Evolutionary conservation across 2,329 filamentous ascomycete genomes (phyloP), one percentile per base, ranked within the genome.

Genomic region (Dactylellina sp.): DNA sequence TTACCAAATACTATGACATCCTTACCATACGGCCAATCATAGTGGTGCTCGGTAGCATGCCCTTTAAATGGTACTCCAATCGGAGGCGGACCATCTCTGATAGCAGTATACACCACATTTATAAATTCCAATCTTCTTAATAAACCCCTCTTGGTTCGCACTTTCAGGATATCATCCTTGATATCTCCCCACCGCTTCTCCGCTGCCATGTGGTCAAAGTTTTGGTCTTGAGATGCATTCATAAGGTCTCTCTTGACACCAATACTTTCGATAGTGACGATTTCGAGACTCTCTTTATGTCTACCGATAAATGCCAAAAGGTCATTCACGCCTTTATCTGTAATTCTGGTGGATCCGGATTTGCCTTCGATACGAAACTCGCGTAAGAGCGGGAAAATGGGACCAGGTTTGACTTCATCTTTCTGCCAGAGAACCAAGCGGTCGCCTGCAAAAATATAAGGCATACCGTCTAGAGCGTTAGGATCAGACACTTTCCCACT

Each of bases 21-120:
- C 56, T 40, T 57, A 70, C 64, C 64, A 24, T 62, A 70, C 3
- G 64, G 47, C 64, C 64, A 70, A 18, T 70, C 64, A 12, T 32
- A 28, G 22, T 49, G n/a, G 42, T 70, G 56, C 6, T 14, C 12
- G 16, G 9, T 24, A 12, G 12, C 5, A 39, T 70, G 55, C 5
- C 9, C 16, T 12, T 42, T 24, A 24, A 28, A 4, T 9, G 1
- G n/a, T 11, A 40, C 5, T n/a, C n/a, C 20, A 1, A 25, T 14
- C 3, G 39, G 64, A 11, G 18, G 14, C 32, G 56, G 55, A 6
- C 62, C 62, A 2, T 32, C 20, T 22, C 56, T 61, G 5, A 70
- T n/a, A 1, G 35, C 32, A 3, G 40, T 50, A 42, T 62, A 56
- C 1, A 53, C 14, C 4, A 70, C n/a, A 2, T 28, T 55, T 1